phyloP scores from a whole-genome alignment of 805 yeast genomes.

The Cyberlindnera meyerae region DNA sequence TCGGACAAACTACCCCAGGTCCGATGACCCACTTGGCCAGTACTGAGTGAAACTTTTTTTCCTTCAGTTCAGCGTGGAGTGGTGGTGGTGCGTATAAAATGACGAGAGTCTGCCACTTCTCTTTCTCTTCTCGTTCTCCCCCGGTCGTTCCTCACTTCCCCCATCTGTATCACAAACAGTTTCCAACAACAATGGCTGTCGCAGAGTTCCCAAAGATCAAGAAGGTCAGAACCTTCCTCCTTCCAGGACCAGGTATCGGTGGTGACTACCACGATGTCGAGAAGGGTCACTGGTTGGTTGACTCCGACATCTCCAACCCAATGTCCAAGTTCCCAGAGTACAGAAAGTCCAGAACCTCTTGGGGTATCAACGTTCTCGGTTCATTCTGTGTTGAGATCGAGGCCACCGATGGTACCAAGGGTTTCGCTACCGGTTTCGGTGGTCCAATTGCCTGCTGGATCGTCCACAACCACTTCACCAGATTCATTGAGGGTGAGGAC shows the following conservation, averaged over 20 bases:
- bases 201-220: conserved; percentile 40
- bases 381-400: conserved; percentile 45
- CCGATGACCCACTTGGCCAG: too few species aligned
- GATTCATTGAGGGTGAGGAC: conserved; percentile 43
- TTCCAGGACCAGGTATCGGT: conserved; percentile 42
- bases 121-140: too few species aligned
- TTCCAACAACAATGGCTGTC: conserved; percentile 18
- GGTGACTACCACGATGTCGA: conserved; percentile 49
- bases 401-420: conserved; percentile 44
- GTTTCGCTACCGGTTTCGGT: conserved; percentile 49
- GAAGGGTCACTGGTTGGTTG: conserved; percentile 46
- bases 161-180: not conserved
- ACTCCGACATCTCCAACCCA: conserved; percentile 42
- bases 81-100: too few species aligned
- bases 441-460: conserved; percentile 49
- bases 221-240: conserved; percentile 37
- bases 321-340: conserved; percentile 45
- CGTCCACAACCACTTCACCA: conserved; percentile 39
- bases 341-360: conserved; percentile 39
- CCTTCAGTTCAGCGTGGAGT: too few species aligned
- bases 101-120: too few species aligned
- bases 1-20: too few species aligned
- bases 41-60: too few species aligned
- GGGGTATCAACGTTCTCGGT: conserved; percentile 49
- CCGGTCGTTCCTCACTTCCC: too few species aligned